Base-by-base conservation (phyloP, 768 basidiomycete species). In the Boletus pseudo-olivaceus region DNA sequence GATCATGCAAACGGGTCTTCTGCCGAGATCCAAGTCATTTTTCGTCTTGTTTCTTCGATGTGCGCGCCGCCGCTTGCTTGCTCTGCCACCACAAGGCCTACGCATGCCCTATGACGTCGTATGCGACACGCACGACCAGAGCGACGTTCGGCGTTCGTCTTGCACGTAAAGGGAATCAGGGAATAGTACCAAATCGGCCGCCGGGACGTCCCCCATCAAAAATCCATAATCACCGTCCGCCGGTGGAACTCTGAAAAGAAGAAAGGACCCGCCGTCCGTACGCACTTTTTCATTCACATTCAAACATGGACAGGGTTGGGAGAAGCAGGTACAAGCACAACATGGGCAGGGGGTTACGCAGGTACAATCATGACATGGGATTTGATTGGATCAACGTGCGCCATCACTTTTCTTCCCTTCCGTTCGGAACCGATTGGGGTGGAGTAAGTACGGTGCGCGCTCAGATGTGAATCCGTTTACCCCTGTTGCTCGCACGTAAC, bases 91-190 rank as follows among this genome's bases (percentile, higher is more conserved):
- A 54, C 61, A 55, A 45, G 66, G 61, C 51, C 42, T 30, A 39
- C 38, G 63, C 65, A 43, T 68, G 65, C 47, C 38, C 17, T 15
- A 52, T 68, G 58, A 66, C 66, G 63, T 62, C 26, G 55, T 43
- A 41, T 41, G 40, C 42, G 45, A 34, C 48, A 53, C 39, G 33
- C 62, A 57, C 34, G 26, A 51, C 50, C 17, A 54, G 30, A 30
- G 45, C 47, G 41, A 30, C 34, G 34, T 55, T 53, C 27, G 32
- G 46, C 35, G 48, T 43, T 29, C 42, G n/a, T 38, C 37, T 23
- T 49, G 57, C 57, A 67, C 66, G 66, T 67, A 66, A 66, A 53
- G 26, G 47, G 27, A 49, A 55, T 40, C 47, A 57, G 40, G 47
- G 42, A 53, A 61, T 23, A 23, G 46, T 32, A 32, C 8, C 48